These are phyloP conservation scores for Pezizomycotina sp. DNA, from an alignment of 2,329 filamentous ascomycete species.

Conservation along the genomic window DNA sequence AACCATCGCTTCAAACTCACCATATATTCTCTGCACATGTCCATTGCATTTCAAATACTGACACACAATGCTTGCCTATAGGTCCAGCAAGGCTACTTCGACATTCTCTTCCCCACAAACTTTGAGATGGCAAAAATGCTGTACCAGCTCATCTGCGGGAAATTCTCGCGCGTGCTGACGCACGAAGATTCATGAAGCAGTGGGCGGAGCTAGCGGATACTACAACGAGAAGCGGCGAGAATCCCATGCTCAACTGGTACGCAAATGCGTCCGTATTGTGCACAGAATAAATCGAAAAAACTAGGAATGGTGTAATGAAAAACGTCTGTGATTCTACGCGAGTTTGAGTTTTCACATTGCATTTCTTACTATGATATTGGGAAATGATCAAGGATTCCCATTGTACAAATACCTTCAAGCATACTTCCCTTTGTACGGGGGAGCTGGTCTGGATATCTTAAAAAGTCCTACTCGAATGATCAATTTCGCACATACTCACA, in stretches of 20 bases:
- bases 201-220: conserved; percentile 90
- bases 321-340: too few species aligned
- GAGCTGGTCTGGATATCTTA: too few species aligned
- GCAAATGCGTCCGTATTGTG: conserved; percentile 87
- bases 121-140: conserved; percentile 76
- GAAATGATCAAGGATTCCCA: too few species aligned
- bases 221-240: conserved; percentile 75
- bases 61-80: conserved; percentile 28
- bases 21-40: background rate
- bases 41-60: conserved; percentile 10
- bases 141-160: conserved; percentile 83
- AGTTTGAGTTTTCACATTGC: too few species aligned
- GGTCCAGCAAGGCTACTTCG: conserved; percentile 97
- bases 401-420: too few species aligned
- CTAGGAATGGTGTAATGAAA: background rate
- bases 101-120: conserved; percentile 95
- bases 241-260: conserved; percentile 83
- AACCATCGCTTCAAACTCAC: background rate
- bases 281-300: conserved; percentile 44
- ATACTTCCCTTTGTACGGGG: too few species aligned
- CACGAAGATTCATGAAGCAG: conserved; percentile 75
- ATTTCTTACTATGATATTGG: too few species aligned
- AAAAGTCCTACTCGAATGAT: too few species aligned
- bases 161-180: conserved; percentile 65
- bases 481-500: too few species aligned